Base-by-base conservation (phyloP, 78 protist genomes). In the Tieghemostelium lacteum region DNA sequence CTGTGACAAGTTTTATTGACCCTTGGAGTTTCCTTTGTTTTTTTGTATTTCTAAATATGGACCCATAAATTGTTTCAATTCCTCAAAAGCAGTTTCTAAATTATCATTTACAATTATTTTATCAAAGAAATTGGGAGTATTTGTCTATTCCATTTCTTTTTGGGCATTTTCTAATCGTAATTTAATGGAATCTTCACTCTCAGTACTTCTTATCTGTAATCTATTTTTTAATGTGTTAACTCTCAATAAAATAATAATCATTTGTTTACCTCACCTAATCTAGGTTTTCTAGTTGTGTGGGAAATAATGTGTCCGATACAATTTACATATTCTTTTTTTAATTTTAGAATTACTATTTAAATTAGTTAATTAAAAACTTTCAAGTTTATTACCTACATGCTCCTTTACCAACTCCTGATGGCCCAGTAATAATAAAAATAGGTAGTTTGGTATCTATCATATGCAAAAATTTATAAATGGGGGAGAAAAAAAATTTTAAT, bases 131-230 rank as follows among this genome's bases (percentile, higher is more conserved):
- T 76, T 94, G 24, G 70, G 66, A 10, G 31, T 73, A 83, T 74
- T 87, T 62, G 26, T 28, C 57, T 88, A 95, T 45, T 50, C 63
- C 80, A 96, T 67, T 85, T 97, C 98, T 57, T 61, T 75, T 31
- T 19, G 34, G 1, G 98, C 97, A 19, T 60, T 88, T 20, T n/a
- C 66, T 49, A 97, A 77, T 36, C 98, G 92, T 61, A 31, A 63
- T 75, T 75, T 65, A 37, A 97, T n/a, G 33, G 94, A 31, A 61
- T 96, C 97, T 58, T 94, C 97, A 22, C 66, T 94, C 72, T 97
- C 98, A 19, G 98, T 92, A 31, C 95, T 95, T 66, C 72, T 75
- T n/a, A 33, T 63, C 64, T 22, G 64, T 85, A 42, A 92, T 92
- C 16, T 63, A 89, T 70, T 77, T 52, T 14, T 85, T 66, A 37